Evolutionary conservation across 345 rosid species (phyloP).

Genomic region (Clausena lansium): DNA sequence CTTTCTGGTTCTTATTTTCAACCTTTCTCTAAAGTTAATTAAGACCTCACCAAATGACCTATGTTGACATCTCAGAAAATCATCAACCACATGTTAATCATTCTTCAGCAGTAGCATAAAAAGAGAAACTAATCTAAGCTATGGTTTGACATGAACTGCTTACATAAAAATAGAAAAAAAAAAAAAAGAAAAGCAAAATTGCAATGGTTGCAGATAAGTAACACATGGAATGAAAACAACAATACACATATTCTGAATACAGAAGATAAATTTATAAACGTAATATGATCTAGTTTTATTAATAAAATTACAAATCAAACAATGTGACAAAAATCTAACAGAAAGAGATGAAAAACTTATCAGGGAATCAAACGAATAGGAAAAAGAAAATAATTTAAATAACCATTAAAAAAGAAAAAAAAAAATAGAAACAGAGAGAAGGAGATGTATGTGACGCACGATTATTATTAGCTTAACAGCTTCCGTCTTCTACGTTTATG

Average conservation of each 20-base stretch:
- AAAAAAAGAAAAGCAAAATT: neutral
- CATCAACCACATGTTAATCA: too few relatives aligned
- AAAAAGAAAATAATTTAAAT: too few relatives aligned
- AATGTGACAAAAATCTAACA: neutral
- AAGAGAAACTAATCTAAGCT: neutral
- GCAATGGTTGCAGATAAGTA: neutral
- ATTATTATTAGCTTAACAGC: neutral
- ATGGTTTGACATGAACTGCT: neutral
- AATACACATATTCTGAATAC: neutral
- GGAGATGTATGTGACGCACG: neutral
- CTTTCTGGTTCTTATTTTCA: neutral
- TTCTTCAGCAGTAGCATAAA: neutral
- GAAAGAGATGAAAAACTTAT: neutral
- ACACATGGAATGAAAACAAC: too few relatives aligned
- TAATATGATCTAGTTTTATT: neutral
- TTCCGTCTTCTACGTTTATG: neutral
- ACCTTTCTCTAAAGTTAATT: neutral
- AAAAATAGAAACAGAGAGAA: neutral
- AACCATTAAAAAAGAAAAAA: too few relatives aligned
- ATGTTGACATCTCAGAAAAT: neutral
- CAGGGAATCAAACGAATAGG: neutral
- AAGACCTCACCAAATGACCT: neutral
- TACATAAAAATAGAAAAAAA: neutral
- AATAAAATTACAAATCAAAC: neutral
- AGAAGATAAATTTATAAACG: neutral